Base-by-base conservation (phyloP, 331 rosid species). In the Saraca asoca region DNA sequence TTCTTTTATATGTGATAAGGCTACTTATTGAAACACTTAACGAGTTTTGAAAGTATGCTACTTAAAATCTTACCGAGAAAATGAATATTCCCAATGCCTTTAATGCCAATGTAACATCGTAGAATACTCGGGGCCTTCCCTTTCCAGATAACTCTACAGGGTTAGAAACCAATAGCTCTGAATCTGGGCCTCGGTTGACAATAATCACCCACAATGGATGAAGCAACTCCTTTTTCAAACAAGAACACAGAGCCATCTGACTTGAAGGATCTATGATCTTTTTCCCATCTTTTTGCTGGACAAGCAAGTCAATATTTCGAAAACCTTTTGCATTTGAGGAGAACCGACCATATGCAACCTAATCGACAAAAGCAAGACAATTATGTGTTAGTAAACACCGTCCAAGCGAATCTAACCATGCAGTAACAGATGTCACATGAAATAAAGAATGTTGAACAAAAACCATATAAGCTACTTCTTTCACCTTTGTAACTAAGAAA, bases 41-140 rank as follows among this genome's bases (percentile, higher is more conserved):
- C 2, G 54, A 66, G 62, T 13, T 49, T 58, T 55, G 10, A 37
- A 33, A 38, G 29, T 71, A 50, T 41, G 44, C 49, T 19, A 29
- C 58, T 50, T 56, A 42, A 41, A 24, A 66, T 43, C 73, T 53
- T 71, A 84, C 95, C 63, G 85, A 79, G 84, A 91, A 90, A 63
- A 91, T 84, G 74, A 73, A 60, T 34, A 81, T 78, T 57, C 86
- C 86, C 66, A 81, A 43, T 0, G 78, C 74, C 60, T 91, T 91
- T 13, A 91, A 79, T 15, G 94, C 86, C 48, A 79, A 76, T 9
- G 97, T 88, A 34, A 88, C 94, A 73, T 91, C 94, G 8, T 82
- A 86, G 80, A 91, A 91, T 34, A 91, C 97, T 0, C 90, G 91
- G 13, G 97, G 97, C 66, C 96, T 78, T 72, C 96, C 97, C 68